Conservation (phyloP, 2,329 filamentous ascomycete genomes). For the Cylindrodendrum hubeiense region DNA sequence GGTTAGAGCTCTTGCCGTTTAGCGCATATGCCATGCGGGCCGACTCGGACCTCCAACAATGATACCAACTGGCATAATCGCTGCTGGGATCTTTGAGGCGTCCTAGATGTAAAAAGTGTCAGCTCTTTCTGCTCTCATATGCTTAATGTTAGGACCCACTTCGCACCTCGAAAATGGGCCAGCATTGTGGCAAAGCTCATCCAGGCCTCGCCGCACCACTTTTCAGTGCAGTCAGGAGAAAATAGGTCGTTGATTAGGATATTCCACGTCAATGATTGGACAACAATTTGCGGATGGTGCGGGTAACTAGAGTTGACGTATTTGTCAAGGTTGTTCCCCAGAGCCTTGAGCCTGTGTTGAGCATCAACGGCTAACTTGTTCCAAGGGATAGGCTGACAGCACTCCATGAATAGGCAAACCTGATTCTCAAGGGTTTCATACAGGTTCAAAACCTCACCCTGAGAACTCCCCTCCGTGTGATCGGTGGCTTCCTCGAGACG, state of each 20-base stretch:
- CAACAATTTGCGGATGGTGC: too few relatives aligned
- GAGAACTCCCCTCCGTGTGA: too few relatives aligned
- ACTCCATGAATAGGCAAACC: background rate
- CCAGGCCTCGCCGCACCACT: constrained; percentile 8
- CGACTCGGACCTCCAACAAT: background rate
- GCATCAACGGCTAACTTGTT: background rate
- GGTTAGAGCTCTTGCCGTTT: background rate
- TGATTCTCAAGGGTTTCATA: background rate
- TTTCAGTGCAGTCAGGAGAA: constrained; percentile 3
- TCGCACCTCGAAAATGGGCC: constrained; percentile 1
- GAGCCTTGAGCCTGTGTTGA: constrained; percentile 4
- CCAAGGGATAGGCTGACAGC: background rate
- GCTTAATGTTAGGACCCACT: background rate
- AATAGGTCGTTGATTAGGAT: constrained; percentile 1
- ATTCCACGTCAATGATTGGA: background rate
- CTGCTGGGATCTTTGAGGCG: background rate
- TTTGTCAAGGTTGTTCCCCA: constrained; percentile 3
- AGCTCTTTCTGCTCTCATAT: background rate
- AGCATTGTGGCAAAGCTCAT: background rate
- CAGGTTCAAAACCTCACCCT: accelerated
- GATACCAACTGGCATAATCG: background rate
- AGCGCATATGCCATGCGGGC: background rate
- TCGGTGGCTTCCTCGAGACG: background rate
- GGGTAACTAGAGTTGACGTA: background rate
- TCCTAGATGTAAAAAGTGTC: background rate